phyloP scores from a whole-genome alignment of 805 yeast species.

The Suhomyces prunicola region DNA sequence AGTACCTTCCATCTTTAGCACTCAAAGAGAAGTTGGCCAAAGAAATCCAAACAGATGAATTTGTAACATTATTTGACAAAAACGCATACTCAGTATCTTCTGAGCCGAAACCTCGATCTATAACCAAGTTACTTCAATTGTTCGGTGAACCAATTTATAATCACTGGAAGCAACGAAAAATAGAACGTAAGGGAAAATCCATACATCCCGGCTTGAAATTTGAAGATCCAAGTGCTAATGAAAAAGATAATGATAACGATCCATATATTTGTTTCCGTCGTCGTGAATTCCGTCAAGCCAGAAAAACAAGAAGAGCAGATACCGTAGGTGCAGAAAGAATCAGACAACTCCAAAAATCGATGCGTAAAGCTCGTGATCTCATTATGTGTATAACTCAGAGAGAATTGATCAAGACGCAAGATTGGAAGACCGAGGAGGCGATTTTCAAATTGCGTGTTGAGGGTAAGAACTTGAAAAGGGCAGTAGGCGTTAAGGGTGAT shows the following conservation, averaged over 20 bases:
- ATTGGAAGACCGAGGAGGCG: conserved; percentile 57
- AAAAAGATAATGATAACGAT: conserved; percentile 82
- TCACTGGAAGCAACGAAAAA: conserved; percentile 78
- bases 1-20: conserved; percentile 49
- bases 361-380: conserved; percentile 71
- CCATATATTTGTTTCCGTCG: conserved; percentile 95
- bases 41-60: conserved; percentile 53
- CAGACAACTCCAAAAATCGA: conserved; percentile 67
- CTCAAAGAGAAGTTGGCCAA: conserved; percentile 56
- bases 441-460: conserved; percentile 72
- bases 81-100: conserved; percentile 21
- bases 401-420: conserved; percentile 61
- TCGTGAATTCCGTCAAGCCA: conserved; percentile 90
- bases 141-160: conserved; percentile 71
- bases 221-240: conserved; percentile 71
- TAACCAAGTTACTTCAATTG: conserved; percentile 45
- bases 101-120: conserved; percentile 34
- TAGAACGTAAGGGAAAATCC: conserved; percentile 63
- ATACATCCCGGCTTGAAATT: conserved; percentile 75
- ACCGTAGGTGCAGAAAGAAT: conserved; percentile 83
- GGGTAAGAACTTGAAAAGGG: conserved; percentile 71
- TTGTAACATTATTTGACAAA: conserved; percentile 58
- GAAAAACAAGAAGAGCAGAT: conserved; percentile 95
- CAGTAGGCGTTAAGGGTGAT: conserved; percentile 73
- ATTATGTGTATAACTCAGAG: conserved; percentile 70